These are phyloP conservation scores for Lecanicillium sp. DNA, from an alignment of 2,329 filamentous ascomycete genomes.

Conservation along the genomic window DNA sequence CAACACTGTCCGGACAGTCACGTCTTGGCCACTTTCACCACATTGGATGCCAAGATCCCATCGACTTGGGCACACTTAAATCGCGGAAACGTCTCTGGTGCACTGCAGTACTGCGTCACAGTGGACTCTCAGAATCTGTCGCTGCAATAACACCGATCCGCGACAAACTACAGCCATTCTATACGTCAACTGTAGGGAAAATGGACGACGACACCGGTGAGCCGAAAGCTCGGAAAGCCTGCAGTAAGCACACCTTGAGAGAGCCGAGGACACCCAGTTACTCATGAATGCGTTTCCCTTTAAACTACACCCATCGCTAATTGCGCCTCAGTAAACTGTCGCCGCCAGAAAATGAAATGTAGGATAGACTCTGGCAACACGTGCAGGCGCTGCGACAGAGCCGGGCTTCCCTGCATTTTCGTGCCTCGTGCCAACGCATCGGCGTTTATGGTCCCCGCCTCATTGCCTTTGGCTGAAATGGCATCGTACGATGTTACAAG, in stretches of 20 bases:
- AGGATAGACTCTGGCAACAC: conserved; percentile 24
- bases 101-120: too few species aligned
- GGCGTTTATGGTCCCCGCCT: conserved; percentile 5
- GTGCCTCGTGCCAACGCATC: conserved; percentile 31
- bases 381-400: conserved; percentile 24
- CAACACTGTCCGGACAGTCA: too few species aligned
- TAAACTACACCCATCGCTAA: conserved; percentile 1
- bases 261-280: too few species aligned
- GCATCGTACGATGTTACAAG: conserved; percentile 8
- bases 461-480: conserved; percentile 3
- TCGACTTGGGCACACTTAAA: too few species aligned
- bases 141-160: too few species aligned
- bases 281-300: too few species aligned
- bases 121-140: too few species aligned
- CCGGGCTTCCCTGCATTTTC: conserved; percentile 30
- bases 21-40: too few species aligned
- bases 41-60: too few species aligned
- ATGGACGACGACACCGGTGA: conserved; percentile 10
- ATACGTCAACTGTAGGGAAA: too few species aligned
- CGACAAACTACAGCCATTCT: too few species aligned
- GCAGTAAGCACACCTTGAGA: conserved; percentile 17
- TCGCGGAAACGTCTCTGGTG: too few species aligned
- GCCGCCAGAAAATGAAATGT: conserved; percentile 28
- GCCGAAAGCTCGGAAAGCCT: conserved; percentile 22
- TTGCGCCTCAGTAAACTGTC: conserved; percentile 16